phyloP scores from a whole-genome alignment of 2,329 filamentous ascomycete genomes.

The Trichoderma breve region DNA sequence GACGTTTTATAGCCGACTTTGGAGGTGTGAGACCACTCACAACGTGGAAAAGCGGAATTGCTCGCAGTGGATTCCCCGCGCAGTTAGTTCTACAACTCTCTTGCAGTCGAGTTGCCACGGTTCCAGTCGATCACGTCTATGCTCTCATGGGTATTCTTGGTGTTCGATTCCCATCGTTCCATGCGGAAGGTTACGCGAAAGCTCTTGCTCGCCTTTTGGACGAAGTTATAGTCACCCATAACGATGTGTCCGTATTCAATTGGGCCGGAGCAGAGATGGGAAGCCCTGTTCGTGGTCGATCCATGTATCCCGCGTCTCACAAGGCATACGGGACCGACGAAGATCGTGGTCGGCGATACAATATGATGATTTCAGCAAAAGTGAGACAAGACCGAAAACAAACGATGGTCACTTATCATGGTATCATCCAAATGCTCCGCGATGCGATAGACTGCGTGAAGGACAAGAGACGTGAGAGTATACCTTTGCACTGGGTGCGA shows the following conservation, averaged over 20 bases:
- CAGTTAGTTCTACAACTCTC: not conserved
- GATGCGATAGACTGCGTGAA: conserved; percentile 5
- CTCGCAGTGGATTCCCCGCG: not conserved
- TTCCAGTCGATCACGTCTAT: not conserved
- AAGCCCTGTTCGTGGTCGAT: conserved; percentile 13
- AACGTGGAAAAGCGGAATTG: not conserved
- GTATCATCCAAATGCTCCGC: not conserved
- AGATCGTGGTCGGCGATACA: not conserved
- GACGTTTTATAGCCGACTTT: not conserved
- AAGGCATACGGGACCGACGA: not conserved
- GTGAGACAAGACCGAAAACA: not conserved
- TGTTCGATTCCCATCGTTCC: conserved; percentile 14
- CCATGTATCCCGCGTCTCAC: conserved; percentile 16
- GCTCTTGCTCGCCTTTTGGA: conserved; percentile 15
- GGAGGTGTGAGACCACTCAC: not conserved
- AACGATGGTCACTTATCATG: not conserved
- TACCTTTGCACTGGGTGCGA: not conserved
- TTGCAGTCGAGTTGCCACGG: not conserved
- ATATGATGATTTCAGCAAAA: not conserved
- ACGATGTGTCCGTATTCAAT: conserved; percentile 16
- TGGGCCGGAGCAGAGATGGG: conserved; percentile 16
- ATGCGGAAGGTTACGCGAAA: conserved; percentile 10
- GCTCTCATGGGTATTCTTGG: conserved; percentile 15
- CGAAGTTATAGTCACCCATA: conserved; percentile 3
- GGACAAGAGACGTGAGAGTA: not conserved